These are phyloP conservation scores for Aureobasidium sp. DNA, from an alignment of 2,329 filamentous ascomycete genomes.

Conservation along the genomic window DNA sequence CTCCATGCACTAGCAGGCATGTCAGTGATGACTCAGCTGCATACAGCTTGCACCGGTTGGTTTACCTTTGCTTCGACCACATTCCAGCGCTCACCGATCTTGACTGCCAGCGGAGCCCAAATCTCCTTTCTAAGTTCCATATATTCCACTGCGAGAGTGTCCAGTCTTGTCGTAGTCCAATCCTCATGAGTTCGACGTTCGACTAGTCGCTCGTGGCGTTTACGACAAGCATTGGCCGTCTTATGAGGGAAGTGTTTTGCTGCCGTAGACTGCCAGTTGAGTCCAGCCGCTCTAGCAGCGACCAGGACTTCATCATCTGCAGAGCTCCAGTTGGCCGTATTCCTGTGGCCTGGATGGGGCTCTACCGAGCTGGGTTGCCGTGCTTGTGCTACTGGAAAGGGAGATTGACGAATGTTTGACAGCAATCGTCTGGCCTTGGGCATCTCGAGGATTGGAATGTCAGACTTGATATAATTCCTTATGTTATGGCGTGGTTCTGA, in stretches of 20 bases:
- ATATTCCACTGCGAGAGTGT: conserved; percentile 69
- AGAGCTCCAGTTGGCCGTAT: conserved; percentile 54
- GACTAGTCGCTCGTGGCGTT: conserved; percentile 78
- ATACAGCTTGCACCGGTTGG: conserved; percentile 33
- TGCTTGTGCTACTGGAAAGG: conserved; percentile 26
- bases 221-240: conserved; percentile 75
- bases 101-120: conserved; percentile 66
- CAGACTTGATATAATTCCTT: neutral
- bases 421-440: conserved; percentile 36
- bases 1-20: conserved; percentile 61
- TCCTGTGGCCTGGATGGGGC: conserved; percentile 25
- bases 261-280: conserved; percentile 81
- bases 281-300: conserved; percentile 61
- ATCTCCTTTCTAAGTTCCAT: conserved; percentile 73
- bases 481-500: neutral
- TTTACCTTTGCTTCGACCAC: conserved; percentile 78
- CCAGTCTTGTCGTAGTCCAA: conserved; percentile 70
- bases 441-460: conserved; percentile 26
- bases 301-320: conserved; percentile 70
- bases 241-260: conserved; percentile 69
- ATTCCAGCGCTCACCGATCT: conserved; percentile 49
- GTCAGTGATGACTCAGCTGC: conserved; percentile 12
- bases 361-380: conserved; percentile 26
- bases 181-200: conserved; percentile 66
- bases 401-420: conserved; percentile 18